Base-by-base conservation (phyloP, 495 filamentous ascomycete genomes). In the Podospora bellae-mahoneyi region DNA sequence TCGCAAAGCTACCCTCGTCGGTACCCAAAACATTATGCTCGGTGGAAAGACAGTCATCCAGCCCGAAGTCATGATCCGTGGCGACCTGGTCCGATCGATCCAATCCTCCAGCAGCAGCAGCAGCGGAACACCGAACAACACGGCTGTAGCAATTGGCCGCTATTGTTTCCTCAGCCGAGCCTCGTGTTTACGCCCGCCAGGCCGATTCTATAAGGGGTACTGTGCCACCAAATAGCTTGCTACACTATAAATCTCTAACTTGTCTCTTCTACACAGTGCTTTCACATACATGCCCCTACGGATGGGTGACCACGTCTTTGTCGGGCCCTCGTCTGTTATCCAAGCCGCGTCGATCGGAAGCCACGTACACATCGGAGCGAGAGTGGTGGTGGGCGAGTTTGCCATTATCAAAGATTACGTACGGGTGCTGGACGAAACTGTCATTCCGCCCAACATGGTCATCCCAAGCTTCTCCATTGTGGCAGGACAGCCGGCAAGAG, bases 21-120 rank as follows among this genome's bases (percentile, higher is more conserved):
- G 95, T 74, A 96, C 93, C 28, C 92, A 94, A 68, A 94, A 98
- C 81, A 97, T 99, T 78, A 96, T 97, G 79, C 92, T 99, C 16
- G 94, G 92, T 71, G 95, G 95, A 66, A 96, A 94, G 79, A 95
- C 92, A 10, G 91, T 97, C 71, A 96, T 99, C 75, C 89, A 93
- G 80, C 89, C 92, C 65, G 91, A 96, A 73, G 94, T 90, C 70
- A 91, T 92, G 73, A 93, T 99, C 75, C 90, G 95, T 58, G 95
- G 94, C 56, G 96, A 99, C 74, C 89, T 97, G 19, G 85, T 90
- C 39, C 87, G 91, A 9, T 83, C 85, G 1, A 65, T 77, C 27
- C 78, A 78, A 18, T 61, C 83, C 1, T 75, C 84, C 4, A 69
- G 79, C 1, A 60, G 62, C 6, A 73, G 81, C 1, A 67, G 74